A percentile compares a stretch with the other conserved stretches of the same genome.
phyloP scores from a whole-genome alignment of 768 basidiomycete species.

The Psilocybe cubensis region DNA sequence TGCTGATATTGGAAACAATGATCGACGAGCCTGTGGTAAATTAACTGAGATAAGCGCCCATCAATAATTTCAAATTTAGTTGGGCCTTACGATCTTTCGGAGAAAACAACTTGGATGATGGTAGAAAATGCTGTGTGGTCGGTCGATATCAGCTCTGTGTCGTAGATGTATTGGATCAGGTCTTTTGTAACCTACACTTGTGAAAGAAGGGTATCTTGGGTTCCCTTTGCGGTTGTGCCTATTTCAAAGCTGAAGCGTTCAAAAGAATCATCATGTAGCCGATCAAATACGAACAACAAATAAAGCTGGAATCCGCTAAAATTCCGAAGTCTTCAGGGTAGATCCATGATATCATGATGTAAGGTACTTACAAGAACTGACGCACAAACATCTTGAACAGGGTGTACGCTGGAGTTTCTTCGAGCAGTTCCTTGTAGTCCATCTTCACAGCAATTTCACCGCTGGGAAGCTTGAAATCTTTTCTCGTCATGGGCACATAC shows the following conservation, averaged over 20 bases:
- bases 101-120: slow-evolving; percentile 48
- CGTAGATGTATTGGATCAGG: neutral
- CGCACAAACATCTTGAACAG: slow-evolving; percentile 51
- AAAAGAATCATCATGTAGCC: neutral
- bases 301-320: slow-evolving; percentile 48
- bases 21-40: slow-evolving; percentile 34
- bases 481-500: slow-evolving; percentile 54
- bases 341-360: neutral
- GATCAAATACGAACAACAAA: slow-evolving; percentile 35
- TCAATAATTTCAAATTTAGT: neutral
- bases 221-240: slow-evolving; percentile 53
- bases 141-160: slow-evolving; percentile 1
- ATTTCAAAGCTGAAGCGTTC: neutral
- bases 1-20: slow-evolving; percentile 45
- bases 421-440: slow-evolving; percentile 50
- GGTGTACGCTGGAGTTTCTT: slow-evolving; percentile 54
- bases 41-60: neutral
- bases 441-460: slow-evolving; percentile 40
- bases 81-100: slow-evolving; percentile 44
- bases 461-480: slow-evolving; percentile 46
- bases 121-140: slow-evolving; percentile 42
- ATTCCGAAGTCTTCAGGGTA: neutral
- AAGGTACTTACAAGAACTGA: slow-evolving; percentile 47
- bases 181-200: slow-evolving; percentile 38
- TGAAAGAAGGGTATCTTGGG: slow-evolving; percentile 44